Conservation (phyloP, 2,329 filamentous ascomycete genomes). For the Fusarium acutatum region DNA sequence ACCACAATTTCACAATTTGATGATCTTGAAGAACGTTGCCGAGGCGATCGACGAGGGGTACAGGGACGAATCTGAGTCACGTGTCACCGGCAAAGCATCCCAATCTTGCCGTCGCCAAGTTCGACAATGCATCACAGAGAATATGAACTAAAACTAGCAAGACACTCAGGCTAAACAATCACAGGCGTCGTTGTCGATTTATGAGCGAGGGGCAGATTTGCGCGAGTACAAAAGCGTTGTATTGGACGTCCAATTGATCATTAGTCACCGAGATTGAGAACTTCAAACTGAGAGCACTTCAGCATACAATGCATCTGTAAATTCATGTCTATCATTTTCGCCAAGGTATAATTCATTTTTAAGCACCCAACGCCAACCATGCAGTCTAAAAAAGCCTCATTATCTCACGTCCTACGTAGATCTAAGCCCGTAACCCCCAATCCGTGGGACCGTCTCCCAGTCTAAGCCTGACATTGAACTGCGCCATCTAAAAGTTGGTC, state of each 20-base stretch:
- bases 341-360: conserved; percentile 30
- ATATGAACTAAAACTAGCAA: background rate
- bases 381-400: conserved; percentile 28
- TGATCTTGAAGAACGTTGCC: background rate
- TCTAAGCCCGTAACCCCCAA: conserved; percentile 11
- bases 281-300: conserved; percentile 27
- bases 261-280: background rate
- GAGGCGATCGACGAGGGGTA: background rate
- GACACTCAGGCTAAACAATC: too few species aligned
- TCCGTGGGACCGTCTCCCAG: background rate
- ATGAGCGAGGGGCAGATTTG: too few species aligned
- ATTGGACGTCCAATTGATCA: background rate
- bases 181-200: too few species aligned
- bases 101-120: background rate
- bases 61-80: background rate
- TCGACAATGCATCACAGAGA: background rate
- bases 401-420: conserved; percentile 26
- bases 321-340: conserved; percentile 26
- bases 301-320: conserved; percentile 10
- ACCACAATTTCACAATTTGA: background rate
- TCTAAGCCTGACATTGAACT: background rate
- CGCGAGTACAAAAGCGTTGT: too few species aligned
- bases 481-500: conserved; percentile 16
- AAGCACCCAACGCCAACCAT: conserved; percentile 27
- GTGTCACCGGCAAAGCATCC: background rate